These are phyloP conservation scores for Paramarasmius palmivorus DNA, from an alignment of 1,284 basidiomycete genomes.

Conservation along the genomic window DNA sequence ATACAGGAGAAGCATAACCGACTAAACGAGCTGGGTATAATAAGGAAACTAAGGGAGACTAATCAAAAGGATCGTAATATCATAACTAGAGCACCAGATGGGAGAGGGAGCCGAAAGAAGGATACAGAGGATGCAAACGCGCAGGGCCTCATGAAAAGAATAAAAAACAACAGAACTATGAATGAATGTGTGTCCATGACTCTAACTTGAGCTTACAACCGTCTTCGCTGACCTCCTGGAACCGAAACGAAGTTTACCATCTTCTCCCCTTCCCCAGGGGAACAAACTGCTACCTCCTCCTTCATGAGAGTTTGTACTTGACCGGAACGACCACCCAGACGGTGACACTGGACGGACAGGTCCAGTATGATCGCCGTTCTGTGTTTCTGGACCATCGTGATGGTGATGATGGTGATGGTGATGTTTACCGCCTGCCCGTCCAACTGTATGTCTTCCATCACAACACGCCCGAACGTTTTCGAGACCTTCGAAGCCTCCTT, in stretches of 20 bases:
- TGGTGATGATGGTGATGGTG: conserved; percentile 59
- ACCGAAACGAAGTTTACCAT: conserved; percentile 17
- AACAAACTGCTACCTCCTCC: conserved; percentile 48
- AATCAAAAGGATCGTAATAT: too few species aligned
- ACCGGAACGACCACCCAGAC: conserved; percentile 77
- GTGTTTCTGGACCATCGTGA: conserved; percentile 27
- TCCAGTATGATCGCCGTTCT: conserved; percentile 43
- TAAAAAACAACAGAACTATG: background rate
- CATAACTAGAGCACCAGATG: too few species aligned
- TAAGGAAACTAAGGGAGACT: too few species aligned
- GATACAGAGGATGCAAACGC: too few species aligned
- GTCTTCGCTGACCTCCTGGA: conserved; percentile 16
- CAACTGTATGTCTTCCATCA: conserved; percentile 87
- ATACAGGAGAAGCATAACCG: too few species aligned
- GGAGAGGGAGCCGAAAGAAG: too few species aligned
- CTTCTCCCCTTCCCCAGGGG: conserved; percentile 14
- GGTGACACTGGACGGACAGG: conserved; percentile 68
- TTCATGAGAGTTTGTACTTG: conserved; percentile 64
- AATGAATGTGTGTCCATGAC: background rate
- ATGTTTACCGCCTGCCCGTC: conserved; percentile 57
- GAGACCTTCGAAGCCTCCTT: conserved; percentile 82
- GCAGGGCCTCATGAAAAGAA: too few species aligned
- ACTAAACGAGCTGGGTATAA: too few species aligned
- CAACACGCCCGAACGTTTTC: conserved; percentile 96
- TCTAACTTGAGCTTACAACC: conserved; percentile 1